These are phyloP conservation scores for Suillus americanus DNA, from an alignment of 768 basidiomycete species.

Conservation along the genomic window DNA sequence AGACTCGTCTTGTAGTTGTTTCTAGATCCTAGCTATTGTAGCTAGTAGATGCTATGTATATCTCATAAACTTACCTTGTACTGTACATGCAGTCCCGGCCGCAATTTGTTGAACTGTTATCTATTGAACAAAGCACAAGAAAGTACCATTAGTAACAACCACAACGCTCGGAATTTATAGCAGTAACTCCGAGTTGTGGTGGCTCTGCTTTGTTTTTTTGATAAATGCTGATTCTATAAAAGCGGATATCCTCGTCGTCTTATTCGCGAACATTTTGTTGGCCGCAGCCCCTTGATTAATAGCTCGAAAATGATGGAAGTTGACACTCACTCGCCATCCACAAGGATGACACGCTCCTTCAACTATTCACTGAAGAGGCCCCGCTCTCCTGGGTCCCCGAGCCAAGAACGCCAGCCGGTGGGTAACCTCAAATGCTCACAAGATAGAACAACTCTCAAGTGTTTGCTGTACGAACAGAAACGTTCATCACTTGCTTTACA, in stretches of 20 bases:
- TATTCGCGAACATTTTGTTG: not conserved
- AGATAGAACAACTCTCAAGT: not conserved
- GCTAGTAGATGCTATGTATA: not conserved
- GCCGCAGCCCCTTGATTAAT: not conserved
- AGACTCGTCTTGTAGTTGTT: not conserved
- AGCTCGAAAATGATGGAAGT: constrained; percentile 45
- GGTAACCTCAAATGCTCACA: constrained; percentile 14
- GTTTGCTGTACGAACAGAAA: constrained; percentile 46
- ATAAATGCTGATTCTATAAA: not conserved
- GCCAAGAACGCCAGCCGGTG: constrained; percentile 58
- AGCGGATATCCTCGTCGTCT: not conserved
- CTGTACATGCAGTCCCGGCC: not conserved
- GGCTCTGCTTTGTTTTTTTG: not conserved
- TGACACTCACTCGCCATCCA: constrained; percentile 47
- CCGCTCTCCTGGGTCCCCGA: constrained; percentile 55
- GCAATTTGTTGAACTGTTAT: not conserved
- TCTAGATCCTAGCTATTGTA: not conserved
- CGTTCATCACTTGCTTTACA: constrained; percentile 47
- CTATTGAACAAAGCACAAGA: not conserved
- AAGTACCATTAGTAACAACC: not conserved
- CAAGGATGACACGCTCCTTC: constrained; percentile 35
- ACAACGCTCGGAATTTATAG: not conserved
- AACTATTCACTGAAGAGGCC: constrained; percentile 48
- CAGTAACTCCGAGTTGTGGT: not conserved
- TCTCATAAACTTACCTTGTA: not conserved